Evolutionary conservation across 1,139 yeast genomes (phyloP), one percentile per base, ranked within the genome.

Genomic region (Magnusiomyces suaveolens): DNA sequence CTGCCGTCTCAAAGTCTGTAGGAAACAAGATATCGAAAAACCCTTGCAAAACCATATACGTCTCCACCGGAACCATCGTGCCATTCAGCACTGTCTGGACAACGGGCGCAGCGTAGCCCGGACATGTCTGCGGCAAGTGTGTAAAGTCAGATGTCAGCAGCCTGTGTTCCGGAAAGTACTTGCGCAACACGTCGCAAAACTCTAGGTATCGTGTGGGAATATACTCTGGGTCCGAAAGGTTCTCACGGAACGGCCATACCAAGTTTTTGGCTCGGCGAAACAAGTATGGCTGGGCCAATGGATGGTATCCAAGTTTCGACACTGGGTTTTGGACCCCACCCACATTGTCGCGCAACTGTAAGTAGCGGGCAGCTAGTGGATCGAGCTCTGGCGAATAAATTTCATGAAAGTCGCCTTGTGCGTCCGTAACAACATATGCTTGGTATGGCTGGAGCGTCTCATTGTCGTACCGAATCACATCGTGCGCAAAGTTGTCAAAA

Each of bases 11-110:
- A 66, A 88, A 88, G 64, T 87, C 86, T 0, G 96, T 87, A 4
- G 95, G 87, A 65, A 87, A 87, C 83, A 87, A 81, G 52, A 88
- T 87, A 67, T 87, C 95, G 66, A 87, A 87, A 63, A 77, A 84
- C 0, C 96, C 96, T 65, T 86, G 95, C 49, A 84, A 76, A 14
- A 81, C 85, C 92, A 87, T 83, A 66, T 83, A 87, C 0, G 92
- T 81, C 39, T 82, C 75, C 0, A 82, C 79, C 50, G 87, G 85
- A 2, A 86, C 77, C 82, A 84, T 84, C 56, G 75, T 75, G 57
- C 82, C 81, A 57, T 82, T 77, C 56, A 85, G 71, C 61, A 87
- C 80, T 0, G 95, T 87, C 64, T 87, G 96, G 0, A 87, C 95
- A 1, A 87, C 92, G 0, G 96, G 96, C 0, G 87, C 77, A 62